phyloP scores from a whole-genome alignment of 78 protist genomes.

The Mantamonas sphyraenae region DNA sequence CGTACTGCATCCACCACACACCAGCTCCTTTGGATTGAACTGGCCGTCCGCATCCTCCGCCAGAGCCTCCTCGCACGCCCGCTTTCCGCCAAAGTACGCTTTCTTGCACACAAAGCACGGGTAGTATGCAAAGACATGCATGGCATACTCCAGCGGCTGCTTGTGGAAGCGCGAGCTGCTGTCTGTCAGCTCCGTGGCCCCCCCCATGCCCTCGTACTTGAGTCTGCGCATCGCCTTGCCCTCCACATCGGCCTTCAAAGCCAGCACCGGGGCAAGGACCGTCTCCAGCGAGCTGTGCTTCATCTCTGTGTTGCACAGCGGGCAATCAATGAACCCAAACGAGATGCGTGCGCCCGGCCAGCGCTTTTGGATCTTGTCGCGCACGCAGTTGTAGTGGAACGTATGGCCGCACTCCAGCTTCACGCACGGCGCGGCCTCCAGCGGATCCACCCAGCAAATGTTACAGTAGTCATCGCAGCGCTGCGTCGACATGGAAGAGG shows the following conservation, averaged over 20 bases:
- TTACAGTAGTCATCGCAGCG: slow-evolving; percentile 13
- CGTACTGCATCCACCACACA: no score
- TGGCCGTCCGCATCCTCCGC: no score
- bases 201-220: not conserved
- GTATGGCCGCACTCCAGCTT: slow-evolving; percentile 21
- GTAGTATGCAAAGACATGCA: not conserved
- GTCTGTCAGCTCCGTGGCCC: not conserved
- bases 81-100: slow-evolving; percentile 26
- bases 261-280: not conserved
- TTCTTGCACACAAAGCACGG: slow-evolving; percentile 11
- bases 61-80: slow-evolving; percentile 7
- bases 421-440: slow-evolving; percentile 3
- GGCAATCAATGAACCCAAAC: slow-evolving; percentile 23
- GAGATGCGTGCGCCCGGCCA: slow-evolving; percentile 28
- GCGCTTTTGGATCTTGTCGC: not conserved
- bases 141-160: slow-evolving; percentile 5
- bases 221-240: not conserved
- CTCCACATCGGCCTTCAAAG: not conserved
- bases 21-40: no score
- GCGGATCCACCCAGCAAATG: slow-evolving; percentile 26
- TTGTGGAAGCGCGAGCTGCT: no score
- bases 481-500: not conserved
- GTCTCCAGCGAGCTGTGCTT: not conserved
- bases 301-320: slow-evolving; percentile 9
- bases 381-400: slow-evolving; percentile 13